Base-by-base conservation (phyloP, 371 early-diverging fungal species). In the Mucor saturninus region DNA sequence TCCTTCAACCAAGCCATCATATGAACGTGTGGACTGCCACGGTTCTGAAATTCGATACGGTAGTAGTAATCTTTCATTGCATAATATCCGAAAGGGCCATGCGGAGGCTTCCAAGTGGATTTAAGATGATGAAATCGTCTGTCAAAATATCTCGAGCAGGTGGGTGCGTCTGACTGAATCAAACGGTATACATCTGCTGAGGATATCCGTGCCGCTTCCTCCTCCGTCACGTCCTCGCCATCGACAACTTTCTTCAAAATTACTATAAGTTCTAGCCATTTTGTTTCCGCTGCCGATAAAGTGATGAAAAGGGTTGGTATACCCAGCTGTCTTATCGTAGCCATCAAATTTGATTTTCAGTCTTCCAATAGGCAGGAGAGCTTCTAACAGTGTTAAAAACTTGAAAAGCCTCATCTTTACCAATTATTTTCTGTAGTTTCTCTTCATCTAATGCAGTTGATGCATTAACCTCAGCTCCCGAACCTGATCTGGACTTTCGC, bases 291-390 rank as follows among this genome's bases (percentile, higher is more conserved):
- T 0, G 62, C 62, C 4, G 49, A 55, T 1, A 62, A 5, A 10
- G 62, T 62, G 1, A 55, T 15, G 13, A 62, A 62, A 5, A 62
- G 6, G 13, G 50, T 49, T 2, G 56, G 56, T 14, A 62, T 28
- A 3, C 56, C 62, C 5, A 62, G 32, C 32, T 62, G 62, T 4
- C 56, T n/a, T 5, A 62, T 62, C 56, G 56, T 62, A 2, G 48
- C 42, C 49, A 62, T 52, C 2, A 55, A 37, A 46, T 56, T 56
- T 49, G n/a, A 26, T 28, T 50, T 50, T 57, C 32, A 2, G 29
- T 46, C 10, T 57, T 57, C 56, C 57, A 56, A 35, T 53, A 63
- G 3, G n/a, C 57, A 0, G 45, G 29, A 8, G 64, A 63, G 2
- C 52, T 51, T 11, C 64, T 21, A 15, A 56, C 37, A 14, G 50